These are phyloP conservation scores for Bipolaris sorokiniana DNA, from an alignment of 2,329 filamentous ascomycete species.

Conservation along the genomic window DNA sequence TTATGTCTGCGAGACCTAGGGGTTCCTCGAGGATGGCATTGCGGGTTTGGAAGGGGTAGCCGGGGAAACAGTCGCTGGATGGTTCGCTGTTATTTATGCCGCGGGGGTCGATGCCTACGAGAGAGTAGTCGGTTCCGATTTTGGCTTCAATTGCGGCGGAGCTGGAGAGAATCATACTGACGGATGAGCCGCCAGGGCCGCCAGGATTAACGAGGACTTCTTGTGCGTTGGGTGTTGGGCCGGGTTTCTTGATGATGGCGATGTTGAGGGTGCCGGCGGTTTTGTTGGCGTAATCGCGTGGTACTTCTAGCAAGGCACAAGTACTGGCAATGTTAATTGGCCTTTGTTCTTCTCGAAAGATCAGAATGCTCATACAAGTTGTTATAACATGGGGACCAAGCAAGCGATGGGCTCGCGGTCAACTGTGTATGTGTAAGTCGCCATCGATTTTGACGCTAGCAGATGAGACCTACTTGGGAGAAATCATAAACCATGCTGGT, in stretches of 20 bases:
- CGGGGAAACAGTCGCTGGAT: constrained; percentile 19
- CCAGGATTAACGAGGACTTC: constrained; percentile 29
- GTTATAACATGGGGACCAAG: background rate
- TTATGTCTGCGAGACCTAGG: background rate
- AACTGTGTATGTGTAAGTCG: background rate
- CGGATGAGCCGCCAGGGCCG: constrained; percentile 43
- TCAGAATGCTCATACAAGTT: background rate
- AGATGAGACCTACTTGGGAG: background rate
- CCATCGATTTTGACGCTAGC: background rate
- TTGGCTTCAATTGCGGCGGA: constrained; percentile 1
- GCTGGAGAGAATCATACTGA: constrained; percentile 17
- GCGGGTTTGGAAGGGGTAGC: background rate
- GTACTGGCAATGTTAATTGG: background rate
- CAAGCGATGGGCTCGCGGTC: background rate
- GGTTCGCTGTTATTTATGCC: constrained; percentile 29
- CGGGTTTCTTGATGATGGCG: constrained; percentile 22
- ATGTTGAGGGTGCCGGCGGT: constrained; percentile 21
- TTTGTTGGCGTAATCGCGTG: constrained; percentile 26
- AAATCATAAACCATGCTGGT: background rate
- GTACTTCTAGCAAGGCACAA: constrained; percentile 25
- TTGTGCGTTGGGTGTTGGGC: constrained; percentile 12
- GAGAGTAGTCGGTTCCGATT: constrained; percentile 38
- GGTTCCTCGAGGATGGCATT: background rate
- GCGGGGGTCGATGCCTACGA: constrained; percentile 43
- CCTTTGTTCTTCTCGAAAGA: no score